Evolutionary conservation across 2,329 filamentous ascomycete species (phyloP).

Genomic region (Pseudogymnoascus sp.): DNA sequence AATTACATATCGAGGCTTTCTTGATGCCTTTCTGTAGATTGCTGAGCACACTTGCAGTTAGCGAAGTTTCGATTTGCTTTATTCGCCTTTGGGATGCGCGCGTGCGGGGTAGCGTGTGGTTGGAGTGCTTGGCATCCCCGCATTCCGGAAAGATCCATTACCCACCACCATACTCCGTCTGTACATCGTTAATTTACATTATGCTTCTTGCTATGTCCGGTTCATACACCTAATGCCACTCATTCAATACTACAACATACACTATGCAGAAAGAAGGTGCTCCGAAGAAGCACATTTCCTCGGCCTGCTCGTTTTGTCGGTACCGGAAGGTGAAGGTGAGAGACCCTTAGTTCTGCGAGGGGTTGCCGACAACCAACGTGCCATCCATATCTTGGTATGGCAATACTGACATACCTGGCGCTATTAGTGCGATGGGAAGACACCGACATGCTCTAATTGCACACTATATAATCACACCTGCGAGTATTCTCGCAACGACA

Average conservation of each 20-base stretch:
- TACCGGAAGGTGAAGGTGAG: neutral
- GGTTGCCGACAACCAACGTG: neutral
- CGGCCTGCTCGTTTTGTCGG: neutral
- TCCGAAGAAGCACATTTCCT: conserved; percentile 1
- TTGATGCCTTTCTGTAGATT: neutral
- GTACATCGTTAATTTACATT: neutral
- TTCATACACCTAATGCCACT: neutral
- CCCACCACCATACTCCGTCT: neutral
- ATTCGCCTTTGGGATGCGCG: neutral
- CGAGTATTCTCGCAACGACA: neutral
- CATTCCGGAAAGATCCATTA: neutral
- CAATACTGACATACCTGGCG: neutral
- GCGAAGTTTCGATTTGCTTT: neutral
- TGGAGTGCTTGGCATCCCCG: neutral
- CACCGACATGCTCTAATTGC: conserved; percentile 1
- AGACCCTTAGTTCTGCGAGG: neutral
- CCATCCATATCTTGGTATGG: neutral
- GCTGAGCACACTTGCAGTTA: neutral
- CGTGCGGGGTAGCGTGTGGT: neutral
- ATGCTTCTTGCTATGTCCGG: neutral
- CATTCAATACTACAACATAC: neutral
- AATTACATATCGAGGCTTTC: neutral
- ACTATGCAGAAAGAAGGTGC: neutral
- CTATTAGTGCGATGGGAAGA: neutral
- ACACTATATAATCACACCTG: neutral